Base-by-base conservation (phyloP, 192 early-diverging fungal genomes). In the Linnemannia hyalina region DNA sequence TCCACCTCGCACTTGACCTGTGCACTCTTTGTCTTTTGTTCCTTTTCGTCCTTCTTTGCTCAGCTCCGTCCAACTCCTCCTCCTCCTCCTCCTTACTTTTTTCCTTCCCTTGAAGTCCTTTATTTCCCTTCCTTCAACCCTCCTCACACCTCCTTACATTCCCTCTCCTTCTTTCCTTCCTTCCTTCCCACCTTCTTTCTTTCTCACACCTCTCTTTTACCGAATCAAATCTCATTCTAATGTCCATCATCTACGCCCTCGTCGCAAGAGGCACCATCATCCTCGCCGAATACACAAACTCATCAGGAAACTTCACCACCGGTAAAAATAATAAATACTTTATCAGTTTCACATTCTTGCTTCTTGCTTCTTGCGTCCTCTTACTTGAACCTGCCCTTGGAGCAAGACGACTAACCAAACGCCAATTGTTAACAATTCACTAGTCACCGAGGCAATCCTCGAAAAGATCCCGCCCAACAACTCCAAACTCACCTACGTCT, bases 401-500 rank as follows among this genome's bases (percentile, higher is more conserved):
- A 20, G 3, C 35, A 44, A 36, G 26, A 47, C 46, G 11, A 41
- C 15, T 47, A 52, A 22, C 42, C 60, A 23, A 35, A 5, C 10
- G 10, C 16, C 32, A 68, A 26, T 40, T 46, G n/a, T n/a, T 16
- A 36, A 46, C 41, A 8, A 80, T 26, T 54, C 65, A 9, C 32
- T 82, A 91, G 94, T 97, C 68, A 96, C 95, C 29, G 95, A 97
- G 80, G 95, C 94, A 36, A 97, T 98, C 76, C 91, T 97, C 20
- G 95, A 95, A 73, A 96, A 97, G 83, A 96, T 98, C 47, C 96
- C 97, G 10, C 94, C 96, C 41, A 96, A 95, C 85, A 95, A 98
- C 88, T 95, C 95, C 42, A 97, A 97, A 82, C 89, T 98, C 69
- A 97, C 97, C 6, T 98, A 97, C 82, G 96, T 97, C 38, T 97